phyloP scores from a whole-genome alignment of 345 rosid species.

The Lepidium aucheri region DNA sequence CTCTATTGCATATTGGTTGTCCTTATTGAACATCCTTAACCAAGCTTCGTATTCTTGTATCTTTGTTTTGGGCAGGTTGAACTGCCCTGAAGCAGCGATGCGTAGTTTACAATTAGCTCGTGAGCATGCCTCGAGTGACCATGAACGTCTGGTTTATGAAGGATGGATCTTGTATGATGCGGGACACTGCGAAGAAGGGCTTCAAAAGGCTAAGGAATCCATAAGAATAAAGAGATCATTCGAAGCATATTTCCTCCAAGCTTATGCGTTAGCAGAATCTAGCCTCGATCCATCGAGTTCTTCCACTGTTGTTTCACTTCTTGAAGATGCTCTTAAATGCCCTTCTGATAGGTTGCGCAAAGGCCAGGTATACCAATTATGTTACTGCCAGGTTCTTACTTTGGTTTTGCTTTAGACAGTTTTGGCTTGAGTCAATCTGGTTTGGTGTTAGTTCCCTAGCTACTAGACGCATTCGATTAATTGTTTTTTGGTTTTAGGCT shows the following conservation, averaged over 20 bases:
- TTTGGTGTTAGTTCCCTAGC: neutral
- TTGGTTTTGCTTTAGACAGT: neutral
- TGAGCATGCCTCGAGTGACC: constrained; percentile 75
- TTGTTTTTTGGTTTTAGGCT: constrained; percentile 42
- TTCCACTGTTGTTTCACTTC: constrained; percentile 79
- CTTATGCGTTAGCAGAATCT: constrained; percentile 97
- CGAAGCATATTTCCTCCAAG: constrained; percentile 98
- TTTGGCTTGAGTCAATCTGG: neutral
- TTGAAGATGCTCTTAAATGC: constrained; percentile 87
- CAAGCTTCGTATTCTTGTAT: neutral
- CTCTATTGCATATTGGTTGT: too few species aligned
- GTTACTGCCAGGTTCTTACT: neutral
- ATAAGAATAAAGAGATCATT: constrained; percentile 75
- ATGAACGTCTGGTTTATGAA: constrained; percentile 88
- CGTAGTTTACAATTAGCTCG: constrained; percentile 90
- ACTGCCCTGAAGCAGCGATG: constrained; percentile 96
- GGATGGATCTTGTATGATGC: constrained; percentile 99
- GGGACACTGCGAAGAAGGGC: constrained; percentile 92
- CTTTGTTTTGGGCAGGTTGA: constrained; percentile 50
- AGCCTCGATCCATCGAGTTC: constrained; percentile 75
- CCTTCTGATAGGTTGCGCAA: constrained; percentile 97
- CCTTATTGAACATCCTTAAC: neutral
- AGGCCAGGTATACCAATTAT: constrained; percentile 62
- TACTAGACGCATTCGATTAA: neutral
- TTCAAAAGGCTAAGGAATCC: constrained; percentile 84